phyloP scores from a whole-genome alignment of 805 yeast genomes.

The Schwanniomyces sp. region DNA sequence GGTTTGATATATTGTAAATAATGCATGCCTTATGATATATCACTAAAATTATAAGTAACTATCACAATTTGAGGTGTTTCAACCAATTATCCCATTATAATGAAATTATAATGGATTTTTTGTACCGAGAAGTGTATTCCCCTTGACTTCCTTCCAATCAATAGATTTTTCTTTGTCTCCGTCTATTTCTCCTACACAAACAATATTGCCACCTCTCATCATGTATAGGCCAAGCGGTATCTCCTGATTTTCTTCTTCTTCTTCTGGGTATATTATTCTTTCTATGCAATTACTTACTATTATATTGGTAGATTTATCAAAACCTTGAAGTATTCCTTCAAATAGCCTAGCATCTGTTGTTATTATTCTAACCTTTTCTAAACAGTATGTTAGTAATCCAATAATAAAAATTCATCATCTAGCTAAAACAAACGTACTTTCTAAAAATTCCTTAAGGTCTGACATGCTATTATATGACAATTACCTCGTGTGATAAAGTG shows the following conservation, averaged over 20 bases:
- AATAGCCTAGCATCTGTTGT: constrained; percentile 45
- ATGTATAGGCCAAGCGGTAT: constrained; percentile 48
- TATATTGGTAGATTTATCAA: constrained; percentile 63
- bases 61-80: background rate
- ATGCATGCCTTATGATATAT: background rate
- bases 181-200: constrained; percentile 56
- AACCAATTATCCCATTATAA: background rate
- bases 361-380: constrained; percentile 40
- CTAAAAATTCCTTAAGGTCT: constrained; percentile 28
- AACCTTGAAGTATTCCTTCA: constrained; percentile 52
- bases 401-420: background rate
- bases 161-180: constrained; percentile 36
- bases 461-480: constrained; percentile 20
- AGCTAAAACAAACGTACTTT: constrained; percentile 25
- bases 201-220: constrained; percentile 60
- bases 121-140: constrained; percentile 34
- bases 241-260: constrained; percentile 37
- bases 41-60: background rate
- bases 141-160: constrained; percentile 41
- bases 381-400: background rate
- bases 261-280: constrained; percentile 45
- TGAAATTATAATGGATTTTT: constrained; percentile 38
- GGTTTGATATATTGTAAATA: background rate
- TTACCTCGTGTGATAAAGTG: background rate
- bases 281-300: constrained; percentile 53